These are phyloP conservation scores for Kwoniella sp. DNA, from an alignment of 768 basidiomycete genomes.

Conservation along the genomic window DNA sequence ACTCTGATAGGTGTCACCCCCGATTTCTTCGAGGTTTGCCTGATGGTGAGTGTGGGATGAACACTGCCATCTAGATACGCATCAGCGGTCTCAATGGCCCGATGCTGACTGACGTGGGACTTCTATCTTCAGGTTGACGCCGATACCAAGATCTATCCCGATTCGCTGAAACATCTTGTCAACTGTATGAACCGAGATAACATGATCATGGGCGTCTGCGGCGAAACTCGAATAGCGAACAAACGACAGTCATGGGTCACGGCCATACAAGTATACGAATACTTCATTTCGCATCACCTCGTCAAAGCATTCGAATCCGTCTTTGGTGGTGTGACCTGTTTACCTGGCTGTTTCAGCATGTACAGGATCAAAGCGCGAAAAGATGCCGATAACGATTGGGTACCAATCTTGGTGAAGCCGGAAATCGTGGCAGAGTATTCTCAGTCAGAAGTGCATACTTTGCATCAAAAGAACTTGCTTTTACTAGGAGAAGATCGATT, in stretches of 20 bases:
- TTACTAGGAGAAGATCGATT: conserved; percentile 98
- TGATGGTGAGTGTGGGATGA: conserved; percentile 72
- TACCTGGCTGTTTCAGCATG: conserved; percentile 99
- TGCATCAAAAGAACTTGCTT: conserved; percentile 97
- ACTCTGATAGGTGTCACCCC: conserved; percentile 98
- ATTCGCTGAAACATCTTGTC: conserved; percentile 84
- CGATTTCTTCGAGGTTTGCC: conserved; percentile 93
- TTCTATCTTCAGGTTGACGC: conserved; percentile 77
- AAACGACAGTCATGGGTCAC: conserved; percentile 99
- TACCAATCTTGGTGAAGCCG: conserved; percentile 93
- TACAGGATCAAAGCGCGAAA: conserved; percentile 94
- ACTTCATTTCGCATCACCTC: conserved; percentile 98
- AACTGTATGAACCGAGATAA: conserved; percentile 99
- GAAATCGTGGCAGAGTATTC: conserved; percentile 98
- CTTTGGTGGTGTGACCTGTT: conserved; percentile 97
- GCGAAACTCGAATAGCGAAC: conserved; percentile 97
- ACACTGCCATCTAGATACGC: background rate
- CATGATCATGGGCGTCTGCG: conserved; percentile 98
- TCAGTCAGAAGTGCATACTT: conserved; percentile 85
- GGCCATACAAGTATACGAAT: conserved; percentile 83
- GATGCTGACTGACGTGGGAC: conserved; percentile 18
- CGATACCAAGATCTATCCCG: conserved; percentile 92
- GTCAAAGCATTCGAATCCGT: conserved; percentile 99
- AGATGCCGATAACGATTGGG: conserved; percentile 87
- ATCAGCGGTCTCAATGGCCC: too few relatives aligned